Percentiles rank a stretch among this genome's conserved stretches.
These are phyloP conservation scores for Termitomyces sp. DNA, from an alignment of 768 basidiomycete genomes.

Conservation along the genomic window DNA sequence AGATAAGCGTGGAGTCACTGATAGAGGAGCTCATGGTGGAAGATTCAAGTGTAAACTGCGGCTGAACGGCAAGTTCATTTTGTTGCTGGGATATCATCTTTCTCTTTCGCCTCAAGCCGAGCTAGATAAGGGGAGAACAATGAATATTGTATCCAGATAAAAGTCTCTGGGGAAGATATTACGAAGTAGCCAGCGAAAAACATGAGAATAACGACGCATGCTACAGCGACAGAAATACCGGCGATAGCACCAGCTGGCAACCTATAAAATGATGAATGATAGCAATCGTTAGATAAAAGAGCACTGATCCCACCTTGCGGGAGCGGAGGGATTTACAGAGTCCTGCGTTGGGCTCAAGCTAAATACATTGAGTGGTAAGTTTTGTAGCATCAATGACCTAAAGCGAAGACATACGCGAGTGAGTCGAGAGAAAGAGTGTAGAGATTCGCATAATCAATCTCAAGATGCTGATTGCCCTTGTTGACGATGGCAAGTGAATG, in stretches of 20 bases:
- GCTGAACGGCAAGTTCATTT: not conserved
- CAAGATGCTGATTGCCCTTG: not conserved
- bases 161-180: not conserved
- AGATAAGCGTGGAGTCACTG: not conserved
- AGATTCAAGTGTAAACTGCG: not conserved
- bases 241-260: not conserved
- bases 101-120: not conserved
- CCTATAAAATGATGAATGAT: not conserved
- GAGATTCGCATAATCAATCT: slow-evolving; percentile 1
- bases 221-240: not conserved
- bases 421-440: not conserved
- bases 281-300: not conserved
- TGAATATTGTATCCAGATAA: not conserved
- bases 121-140: not conserved
- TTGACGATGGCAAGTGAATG: not conserved
- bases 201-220: not conserved
- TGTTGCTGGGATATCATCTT: not conserved
- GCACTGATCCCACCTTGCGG: not conserved
- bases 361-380: not conserved
- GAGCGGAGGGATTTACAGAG: not conserved
- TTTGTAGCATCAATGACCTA: not conserved
- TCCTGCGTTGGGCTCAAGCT: not conserved
- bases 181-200: not conserved
- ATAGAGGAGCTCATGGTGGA: too few species aligned
- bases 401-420: not conserved